phyloP scores from a whole-genome alignment of 169 alveolate species.

The Babesia bovis region DNA sequence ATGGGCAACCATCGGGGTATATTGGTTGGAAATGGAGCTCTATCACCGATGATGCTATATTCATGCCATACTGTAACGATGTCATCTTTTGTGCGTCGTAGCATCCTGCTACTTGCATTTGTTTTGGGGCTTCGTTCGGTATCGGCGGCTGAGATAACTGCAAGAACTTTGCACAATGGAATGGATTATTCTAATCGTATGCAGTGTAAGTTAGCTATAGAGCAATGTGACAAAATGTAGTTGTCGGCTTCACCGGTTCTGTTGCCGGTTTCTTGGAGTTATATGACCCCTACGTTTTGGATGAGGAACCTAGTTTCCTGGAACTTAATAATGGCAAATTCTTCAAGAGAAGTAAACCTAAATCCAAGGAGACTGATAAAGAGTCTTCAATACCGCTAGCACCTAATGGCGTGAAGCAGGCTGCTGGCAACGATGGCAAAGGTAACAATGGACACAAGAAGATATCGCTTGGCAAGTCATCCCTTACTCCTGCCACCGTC shows the following conservation, averaged over 20 bases:
- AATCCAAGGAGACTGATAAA: not conserved
- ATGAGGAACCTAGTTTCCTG: slow-evolving; percentile 3
- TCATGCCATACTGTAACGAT: not conserved
- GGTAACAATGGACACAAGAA: not conserved
- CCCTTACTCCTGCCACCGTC: not conserved
- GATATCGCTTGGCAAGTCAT: not conserved
- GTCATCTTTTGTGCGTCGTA: not conserved
- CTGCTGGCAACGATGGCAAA: not conserved
- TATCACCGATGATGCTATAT: not conserved
- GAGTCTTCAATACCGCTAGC: too few relatives aligned
- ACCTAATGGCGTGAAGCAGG: not conserved
- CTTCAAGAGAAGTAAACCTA: not conserved
- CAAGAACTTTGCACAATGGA: not conserved
- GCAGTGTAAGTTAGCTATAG: not conserved
- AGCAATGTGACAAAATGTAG: not conserved
- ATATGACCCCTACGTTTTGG: not conserved
- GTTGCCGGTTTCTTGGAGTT: slow-evolving; percentile 19
- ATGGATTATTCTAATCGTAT: not conserved
- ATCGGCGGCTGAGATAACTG: not conserved
- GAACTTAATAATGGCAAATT: not conserved
- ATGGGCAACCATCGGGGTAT: not conserved
- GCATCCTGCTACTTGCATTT: slow-evolving; percentile 4
- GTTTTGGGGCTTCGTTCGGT: slow-evolving; percentile 2
- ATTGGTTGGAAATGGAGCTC: not conserved
- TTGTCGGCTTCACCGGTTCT: slow-evolving; percentile 1